Conservation (phyloP, 192 early-diverging fungal genomes). For the Backusella morwellensis region DNA sequence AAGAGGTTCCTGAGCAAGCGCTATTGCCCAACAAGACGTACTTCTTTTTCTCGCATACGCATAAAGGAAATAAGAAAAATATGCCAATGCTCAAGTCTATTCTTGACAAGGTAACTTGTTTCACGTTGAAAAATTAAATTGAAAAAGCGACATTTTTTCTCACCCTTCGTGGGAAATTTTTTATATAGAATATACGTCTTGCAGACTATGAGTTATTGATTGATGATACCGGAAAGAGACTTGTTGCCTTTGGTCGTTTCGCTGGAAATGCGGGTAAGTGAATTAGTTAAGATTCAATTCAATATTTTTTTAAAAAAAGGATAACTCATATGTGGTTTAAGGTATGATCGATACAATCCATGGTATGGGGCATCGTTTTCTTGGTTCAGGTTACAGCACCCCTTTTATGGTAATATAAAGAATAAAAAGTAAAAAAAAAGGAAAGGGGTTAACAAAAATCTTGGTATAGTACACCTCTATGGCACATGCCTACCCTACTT, state of each 20-base stretch:
- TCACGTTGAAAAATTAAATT: neutral
- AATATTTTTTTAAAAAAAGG: neutral
- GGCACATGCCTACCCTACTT: conserved; percentile 70
- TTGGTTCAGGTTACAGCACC: conserved; percentile 89
- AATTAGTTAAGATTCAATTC: neutral
- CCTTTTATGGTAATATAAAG: conserved; percentile 75
- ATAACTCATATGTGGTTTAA: neutral
- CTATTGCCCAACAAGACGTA: conserved; percentile 90
- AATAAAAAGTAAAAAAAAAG: neutral
- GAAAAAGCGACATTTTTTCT: neutral
- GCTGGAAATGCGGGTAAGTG: conserved; percentile 87
- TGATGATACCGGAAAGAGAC: conserved; percentile 66
- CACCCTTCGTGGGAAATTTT: neutral
- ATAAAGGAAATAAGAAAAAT: conserved; percentile 95
- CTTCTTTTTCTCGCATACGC: conserved; percentile 95
- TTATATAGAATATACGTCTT: conserved; percentile 71
- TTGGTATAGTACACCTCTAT: conserved; percentile 58
- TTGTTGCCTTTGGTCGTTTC: conserved; percentile 91
- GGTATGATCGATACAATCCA: conserved; percentile 91
- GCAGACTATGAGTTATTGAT: conserved; percentile 97
- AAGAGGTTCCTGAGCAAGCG: conserved; percentile 86
- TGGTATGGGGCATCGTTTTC: conserved; percentile 85
- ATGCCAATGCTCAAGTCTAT: conserved; percentile 87
- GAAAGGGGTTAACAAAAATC: neutral
- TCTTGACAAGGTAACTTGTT: conserved; percentile 74